Evolutionary conservation across 2,329 filamentous ascomycete species (phyloP).

Genomic region (Pseudopithomyces maydicus): DNA sequence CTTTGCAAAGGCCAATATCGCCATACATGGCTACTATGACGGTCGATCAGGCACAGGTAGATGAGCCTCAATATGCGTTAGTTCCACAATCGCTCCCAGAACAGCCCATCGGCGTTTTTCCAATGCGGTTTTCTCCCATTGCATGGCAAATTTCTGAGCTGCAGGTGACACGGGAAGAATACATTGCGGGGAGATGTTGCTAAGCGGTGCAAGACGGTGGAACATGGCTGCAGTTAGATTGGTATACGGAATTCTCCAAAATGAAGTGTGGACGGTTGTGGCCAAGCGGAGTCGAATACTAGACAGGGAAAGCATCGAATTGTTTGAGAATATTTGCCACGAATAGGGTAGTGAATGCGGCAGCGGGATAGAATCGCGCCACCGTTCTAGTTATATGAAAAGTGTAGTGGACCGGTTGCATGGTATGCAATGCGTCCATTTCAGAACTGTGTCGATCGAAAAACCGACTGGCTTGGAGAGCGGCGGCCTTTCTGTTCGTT

Average conservation of each 20-base stretch:
- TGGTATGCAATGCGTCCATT: neutral
- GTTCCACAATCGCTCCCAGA: neutral
- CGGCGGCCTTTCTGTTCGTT: neutral
- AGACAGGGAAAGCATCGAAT: neutral
- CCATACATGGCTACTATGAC: neutral
- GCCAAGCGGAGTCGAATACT: neutral
- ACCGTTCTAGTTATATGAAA: neutral
- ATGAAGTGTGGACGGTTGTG: neutral
- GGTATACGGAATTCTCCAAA: neutral
- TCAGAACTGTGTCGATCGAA: neutral
- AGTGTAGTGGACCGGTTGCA: neutral
- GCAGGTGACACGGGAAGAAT: neutral
- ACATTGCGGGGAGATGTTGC: neutral
- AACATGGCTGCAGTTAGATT: neutral
- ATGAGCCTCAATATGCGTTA: constrained; percentile 3
- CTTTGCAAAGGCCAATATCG: neutral
- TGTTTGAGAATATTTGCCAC: neutral
- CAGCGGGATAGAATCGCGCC: neutral
- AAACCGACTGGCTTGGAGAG: neutral
- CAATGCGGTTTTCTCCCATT: neutral
- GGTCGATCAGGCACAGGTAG: neutral
- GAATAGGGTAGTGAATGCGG: neutral
- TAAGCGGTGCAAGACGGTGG: neutral
- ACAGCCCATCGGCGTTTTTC: neutral
- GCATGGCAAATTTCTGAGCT: neutral